A percentile compares a stretch with the other conserved stretches of the same genome.
These are phyloP conservation scores for Aspergillus sp. DNA, from an alignment of 2,329 filamentous ascomycete genomes.

Conservation along the genomic window DNA sequence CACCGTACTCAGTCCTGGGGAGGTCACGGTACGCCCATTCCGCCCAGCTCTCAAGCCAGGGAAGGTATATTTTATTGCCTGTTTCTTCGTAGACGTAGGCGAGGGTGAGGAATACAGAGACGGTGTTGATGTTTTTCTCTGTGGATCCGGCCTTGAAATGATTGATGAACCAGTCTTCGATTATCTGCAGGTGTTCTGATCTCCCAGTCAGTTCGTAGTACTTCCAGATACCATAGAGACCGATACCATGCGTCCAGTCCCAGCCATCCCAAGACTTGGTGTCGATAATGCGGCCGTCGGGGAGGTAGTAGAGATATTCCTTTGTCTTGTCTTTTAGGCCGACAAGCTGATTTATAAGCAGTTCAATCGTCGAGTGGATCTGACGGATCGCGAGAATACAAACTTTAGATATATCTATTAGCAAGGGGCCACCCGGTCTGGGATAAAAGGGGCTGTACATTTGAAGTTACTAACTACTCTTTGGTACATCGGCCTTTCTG, in stretches of 20 bases:
- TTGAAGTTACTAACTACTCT: no score
- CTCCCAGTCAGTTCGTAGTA: constrained; percentile 74
- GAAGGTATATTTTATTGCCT: no score
- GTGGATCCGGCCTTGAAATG: constrained; percentile 66
- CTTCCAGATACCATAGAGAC: constrained; percentile 78
- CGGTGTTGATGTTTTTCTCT: constrained; percentile 84
- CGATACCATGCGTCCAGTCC: constrained; percentile 81
- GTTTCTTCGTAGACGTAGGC: constrained; percentile 76
- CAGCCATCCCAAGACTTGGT: constrained; percentile 75
- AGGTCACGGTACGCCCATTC: no score
- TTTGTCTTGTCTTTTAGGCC: constrained; percentile 68
- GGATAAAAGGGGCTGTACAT: no score
- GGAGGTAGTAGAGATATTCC: constrained; percentile 68
- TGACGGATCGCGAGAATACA: background rate
- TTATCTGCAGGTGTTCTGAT: constrained; percentile 60
- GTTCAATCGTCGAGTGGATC: no score
- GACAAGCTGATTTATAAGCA: no score
- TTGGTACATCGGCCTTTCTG: no score
- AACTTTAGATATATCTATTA: no score
- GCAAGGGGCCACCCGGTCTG: no score
- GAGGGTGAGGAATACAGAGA: constrained; percentile 74
- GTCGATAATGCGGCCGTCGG: constrained; percentile 74
- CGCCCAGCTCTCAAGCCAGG: no score
- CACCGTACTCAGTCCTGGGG: no score
- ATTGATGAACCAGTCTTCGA: constrained; percentile 70